phyloP scores from a whole-genome alignment of 192 early-diverging fungal genomes.

The Jimgerdemannia flammicorona region DNA sequence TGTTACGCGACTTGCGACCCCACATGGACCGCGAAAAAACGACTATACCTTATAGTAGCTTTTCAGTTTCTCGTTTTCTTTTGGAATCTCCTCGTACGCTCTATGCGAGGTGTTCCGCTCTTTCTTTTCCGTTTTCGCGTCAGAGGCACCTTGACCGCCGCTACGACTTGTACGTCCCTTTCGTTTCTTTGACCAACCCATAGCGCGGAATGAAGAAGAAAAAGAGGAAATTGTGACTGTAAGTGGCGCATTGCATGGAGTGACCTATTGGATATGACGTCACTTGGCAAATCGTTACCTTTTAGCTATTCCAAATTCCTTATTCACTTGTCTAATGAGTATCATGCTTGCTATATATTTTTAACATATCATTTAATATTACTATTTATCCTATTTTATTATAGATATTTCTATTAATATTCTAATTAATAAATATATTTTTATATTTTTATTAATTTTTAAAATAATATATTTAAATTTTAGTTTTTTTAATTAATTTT shows the following conservation, averaged over 20 bases:
- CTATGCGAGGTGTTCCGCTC: background rate
- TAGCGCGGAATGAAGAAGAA: background rate
- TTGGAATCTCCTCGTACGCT: background rate
- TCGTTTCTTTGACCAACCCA: background rate
- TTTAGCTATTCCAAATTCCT: too few relatives aligned
- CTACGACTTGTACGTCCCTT: background rate
- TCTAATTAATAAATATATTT: too few relatives aligned
- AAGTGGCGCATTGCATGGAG: background rate
- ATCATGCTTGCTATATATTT: too few relatives aligned
- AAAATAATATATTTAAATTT: too few relatives aligned
- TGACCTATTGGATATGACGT: too few relatives aligned
- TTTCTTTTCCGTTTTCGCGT: background rate
- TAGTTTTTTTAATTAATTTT: too few relatives aligned
- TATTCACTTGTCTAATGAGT: too few relatives aligned
- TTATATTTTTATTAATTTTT: too few relatives aligned
- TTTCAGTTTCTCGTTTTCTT: background rate
- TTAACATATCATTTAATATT: too few relatives aligned
- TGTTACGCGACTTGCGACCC: background rate
- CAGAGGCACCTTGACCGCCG: background rate
- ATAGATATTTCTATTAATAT: too few relatives aligned
- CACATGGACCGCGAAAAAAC: background rate
- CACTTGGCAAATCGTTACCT: too few relatives aligned
- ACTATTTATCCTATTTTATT: too few relatives aligned
- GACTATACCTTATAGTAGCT: background rate
- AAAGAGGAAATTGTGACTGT: background rate